phyloP scores from a whole-genome alignment of 306 rosid species.

The Prunus fruticosa region DNA sequence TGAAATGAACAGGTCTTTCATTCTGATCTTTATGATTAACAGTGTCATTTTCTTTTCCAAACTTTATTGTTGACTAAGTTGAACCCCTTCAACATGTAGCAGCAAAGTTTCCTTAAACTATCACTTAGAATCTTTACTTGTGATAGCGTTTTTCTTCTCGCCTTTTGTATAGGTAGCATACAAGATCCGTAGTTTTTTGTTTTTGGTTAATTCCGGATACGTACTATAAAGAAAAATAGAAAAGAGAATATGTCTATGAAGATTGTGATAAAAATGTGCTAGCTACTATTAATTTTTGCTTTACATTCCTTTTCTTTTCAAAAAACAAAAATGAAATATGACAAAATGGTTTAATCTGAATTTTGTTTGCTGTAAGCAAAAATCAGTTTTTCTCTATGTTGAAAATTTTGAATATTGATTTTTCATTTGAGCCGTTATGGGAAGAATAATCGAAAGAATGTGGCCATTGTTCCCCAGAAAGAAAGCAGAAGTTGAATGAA shows the following conservation, averaged over 20 bases:
- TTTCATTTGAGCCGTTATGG: background rate
- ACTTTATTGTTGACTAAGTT: background rate
- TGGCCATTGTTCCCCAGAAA: too few species aligned
- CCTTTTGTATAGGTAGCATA: background rate
- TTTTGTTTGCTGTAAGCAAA: too few species aligned
- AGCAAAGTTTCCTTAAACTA: background rate
- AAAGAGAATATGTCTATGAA: background rate
- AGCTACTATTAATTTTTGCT: too few species aligned
- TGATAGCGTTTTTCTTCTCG: background rate
- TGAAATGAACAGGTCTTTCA: background rate
- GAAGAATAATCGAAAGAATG: too few species aligned
- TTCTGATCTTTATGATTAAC: background rate
- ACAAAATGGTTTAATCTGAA: too few species aligned
- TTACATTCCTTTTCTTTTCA: too few species aligned
- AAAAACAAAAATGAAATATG: too few species aligned
- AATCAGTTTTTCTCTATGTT: background rate
- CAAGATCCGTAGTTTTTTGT: background rate
- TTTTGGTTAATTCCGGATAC: background rate
- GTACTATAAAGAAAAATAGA: too few species aligned
- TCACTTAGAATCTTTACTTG: background rate
- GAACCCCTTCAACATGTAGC: background rate
- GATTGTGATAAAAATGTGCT: background rate
- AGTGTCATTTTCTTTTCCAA: background rate
- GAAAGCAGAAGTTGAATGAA: background rate
- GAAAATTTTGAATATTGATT: background rate